Evolutionary conservation across 2,329 filamentous ascomycete species (phyloP).

Genomic region (Aschersonia sp.): DNA sequence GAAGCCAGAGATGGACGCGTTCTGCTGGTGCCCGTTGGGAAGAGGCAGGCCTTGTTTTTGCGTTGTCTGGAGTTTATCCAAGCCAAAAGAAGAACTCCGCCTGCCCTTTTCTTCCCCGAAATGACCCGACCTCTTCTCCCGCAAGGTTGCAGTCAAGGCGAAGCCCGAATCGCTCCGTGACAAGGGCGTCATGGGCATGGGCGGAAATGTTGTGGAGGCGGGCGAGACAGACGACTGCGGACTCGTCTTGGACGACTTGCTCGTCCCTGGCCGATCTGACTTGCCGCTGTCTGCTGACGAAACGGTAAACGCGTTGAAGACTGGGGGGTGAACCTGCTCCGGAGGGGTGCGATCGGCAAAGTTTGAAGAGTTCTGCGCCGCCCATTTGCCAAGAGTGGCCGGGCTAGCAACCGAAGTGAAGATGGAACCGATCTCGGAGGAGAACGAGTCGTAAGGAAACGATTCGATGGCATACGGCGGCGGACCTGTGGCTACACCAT

Average conservation of each 20-base stretch:
- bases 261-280: slow-evolving; percentile 65
- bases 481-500: slow-evolving; percentile 74
- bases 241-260: slow-evolving; percentile 47
- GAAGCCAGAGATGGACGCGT: slow-evolving; percentile 43
- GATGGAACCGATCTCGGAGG: slow-evolving; percentile 69
- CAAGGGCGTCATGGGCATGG: slow-evolving; percentile 61
- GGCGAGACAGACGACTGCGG: slow-evolving; percentile 59
- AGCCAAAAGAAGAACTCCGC: slow-evolving; percentile 83
- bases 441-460: slow-evolving; percentile 80
- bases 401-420: slow-evolving; percentile 59
- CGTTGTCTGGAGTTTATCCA: slow-evolving; percentile 54
- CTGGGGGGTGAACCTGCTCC: slow-evolving; percentile 40
- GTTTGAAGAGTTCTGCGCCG: slow-evolving; percentile 74
- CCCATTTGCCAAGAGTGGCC: slow-evolving; percentile 71
- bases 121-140: slow-evolving; percentile 89
- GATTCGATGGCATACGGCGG: slow-evolving; percentile 88
- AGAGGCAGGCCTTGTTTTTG: slow-evolving; percentile 64
- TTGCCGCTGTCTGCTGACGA: slow-evolving; percentile 53
- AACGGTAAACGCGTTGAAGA: slow-evolving; percentile 86
- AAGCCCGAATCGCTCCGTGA: slow-evolving; percentile 88
- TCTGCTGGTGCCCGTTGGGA: slow-evolving; percentile 47
- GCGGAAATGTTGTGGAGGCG: slow-evolving; percentile 62
- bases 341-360: slow-evolving; percentile 57
- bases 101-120: slow-evolving; percentile 68
- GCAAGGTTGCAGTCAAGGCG: slow-evolving; percentile 68